Conservation (phyloP, 192 early-diverging fungal genomes). For the Funneliformis geosporum region DNA sequence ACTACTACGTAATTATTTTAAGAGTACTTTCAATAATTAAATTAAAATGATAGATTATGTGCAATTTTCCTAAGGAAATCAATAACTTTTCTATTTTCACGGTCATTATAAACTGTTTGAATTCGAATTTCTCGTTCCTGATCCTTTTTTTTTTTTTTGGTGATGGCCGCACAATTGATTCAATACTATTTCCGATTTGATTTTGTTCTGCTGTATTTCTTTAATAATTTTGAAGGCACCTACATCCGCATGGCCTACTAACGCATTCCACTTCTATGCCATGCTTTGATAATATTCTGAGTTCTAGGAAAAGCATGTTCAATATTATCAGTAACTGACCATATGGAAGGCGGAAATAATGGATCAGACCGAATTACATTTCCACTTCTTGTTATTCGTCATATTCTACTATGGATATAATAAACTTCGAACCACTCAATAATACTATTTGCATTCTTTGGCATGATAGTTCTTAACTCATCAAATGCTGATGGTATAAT, state of each 20-base stretch:
- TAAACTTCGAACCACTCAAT: conserved; percentile 4
- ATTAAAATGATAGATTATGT: background rate
- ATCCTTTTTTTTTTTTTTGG: background rate
- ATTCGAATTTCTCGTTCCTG: background rate
- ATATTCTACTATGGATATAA: conserved; percentile 2
- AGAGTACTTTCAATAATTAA: background rate
- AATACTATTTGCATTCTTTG: background rate
- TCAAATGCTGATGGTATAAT: background rate
- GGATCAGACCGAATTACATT: background rate
- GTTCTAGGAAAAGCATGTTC: conserved; percentile 2
- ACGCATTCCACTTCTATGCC: conserved; percentile 1
- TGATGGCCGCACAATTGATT: background rate
- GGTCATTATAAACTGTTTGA: conserved; percentile 14
- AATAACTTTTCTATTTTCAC: background rate
- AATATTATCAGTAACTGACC: conserved; percentile 12
- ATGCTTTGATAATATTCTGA: background rate
- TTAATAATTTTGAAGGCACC: conserved; percentile 14
- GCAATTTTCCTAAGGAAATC: conserved; percentile 6
- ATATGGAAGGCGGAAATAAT: background rate
- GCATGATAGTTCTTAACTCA: background rate
- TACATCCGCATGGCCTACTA: background rate
- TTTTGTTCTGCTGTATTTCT: no score
- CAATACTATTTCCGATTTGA: background rate
- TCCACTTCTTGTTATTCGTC: background rate
- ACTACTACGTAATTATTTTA: no score